Evolutionary conservation across 73 alveolate species (phyloP).

Genomic region (Symbiodinium pilosum): DNA sequence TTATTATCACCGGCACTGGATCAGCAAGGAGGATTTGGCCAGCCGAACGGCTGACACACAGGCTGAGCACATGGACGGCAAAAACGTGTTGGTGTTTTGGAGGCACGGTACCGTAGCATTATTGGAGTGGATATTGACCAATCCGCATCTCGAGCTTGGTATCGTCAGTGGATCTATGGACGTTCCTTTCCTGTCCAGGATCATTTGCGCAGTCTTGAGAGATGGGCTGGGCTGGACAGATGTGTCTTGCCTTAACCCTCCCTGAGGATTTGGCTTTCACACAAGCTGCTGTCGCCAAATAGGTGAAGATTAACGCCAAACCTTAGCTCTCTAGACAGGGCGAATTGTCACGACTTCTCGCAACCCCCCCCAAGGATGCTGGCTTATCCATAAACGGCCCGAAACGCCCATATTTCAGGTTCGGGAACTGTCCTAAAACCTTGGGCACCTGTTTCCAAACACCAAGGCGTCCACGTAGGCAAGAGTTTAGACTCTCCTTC

Average conservation of each 20-base stretch:
- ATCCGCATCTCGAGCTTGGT: neutral
- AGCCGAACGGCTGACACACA: neutral
- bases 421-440: too few relatives aligned
- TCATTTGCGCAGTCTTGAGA: neutral
- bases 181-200: neutral
- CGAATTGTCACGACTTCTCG: too few relatives aligned
- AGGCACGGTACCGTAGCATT: neutral
- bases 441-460: too few relatives aligned
- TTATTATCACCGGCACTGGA: neutral
- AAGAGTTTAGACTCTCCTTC: too few relatives aligned
- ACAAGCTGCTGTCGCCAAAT: too few relatives aligned
- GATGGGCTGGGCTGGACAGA: neutral
- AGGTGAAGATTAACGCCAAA: too few relatives aligned
- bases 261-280: too few relatives aligned
- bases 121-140: neutral
- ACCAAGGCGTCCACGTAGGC: too few relatives aligned
- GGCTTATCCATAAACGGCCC: too few relatives aligned
- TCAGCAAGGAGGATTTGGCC: neutral
- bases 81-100: neutral
- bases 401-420: too few relatives aligned
- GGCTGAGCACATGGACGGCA: neutral
- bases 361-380: too few relatives aligned
- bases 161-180: neutral
- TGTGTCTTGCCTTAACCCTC: neutral
- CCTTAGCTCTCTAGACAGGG: too few relatives aligned